Base-by-base conservation (phyloP, 2,329 filamentous ascomycete species). In the Plectosphaerella sp. region DNA sequence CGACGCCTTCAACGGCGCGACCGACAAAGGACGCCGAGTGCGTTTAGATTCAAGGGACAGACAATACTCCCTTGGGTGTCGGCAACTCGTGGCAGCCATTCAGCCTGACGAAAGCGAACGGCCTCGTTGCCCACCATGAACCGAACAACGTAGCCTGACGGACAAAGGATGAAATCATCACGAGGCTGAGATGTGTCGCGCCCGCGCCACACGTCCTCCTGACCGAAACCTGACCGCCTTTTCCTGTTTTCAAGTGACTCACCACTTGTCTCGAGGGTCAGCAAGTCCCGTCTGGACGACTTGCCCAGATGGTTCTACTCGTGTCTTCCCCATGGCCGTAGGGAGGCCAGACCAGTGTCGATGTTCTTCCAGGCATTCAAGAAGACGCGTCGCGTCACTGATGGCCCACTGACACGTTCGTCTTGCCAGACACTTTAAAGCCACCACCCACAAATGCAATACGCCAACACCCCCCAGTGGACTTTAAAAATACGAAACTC, bases 1-100 rank as follows among this genome's bases (percentile, higher is more conserved):
- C 57, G 53, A 43, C 48, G 56, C 49, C 59, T 54, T 36, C 37
- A 53, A 52, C 42, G 47, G 45, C 45, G 47, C 18, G 8, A n/a
- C 9, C 9, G 15, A 9, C 46, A 48, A 35, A 37, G 20, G 24
- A 16, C n/a, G 35, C 39, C 33, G 47, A 18, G 18, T 24, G 18
- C 14, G 24, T n/a, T 16, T 47, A 5, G 47, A 25, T 16, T 35
- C 18, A 24, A 22, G 20, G 15, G 33, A 22, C 22, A 41, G 33
- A 22, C 22, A 41, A 48, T 35, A 14, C 20, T 20, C 16, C 33
- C 28, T 22, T 18, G 28, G 46, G 35, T 20, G 25, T 25, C 14
- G 16, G 8, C 28, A 33, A 33, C 28, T n/a, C 15, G 14, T 39
- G 37, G 37, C 16, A 15, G 37, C 5, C 16, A 15, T 16, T 39